Evolutionary conservation across 257 asterid species (phyloP).

Genomic region (Gentiana macrophylla): DNA sequence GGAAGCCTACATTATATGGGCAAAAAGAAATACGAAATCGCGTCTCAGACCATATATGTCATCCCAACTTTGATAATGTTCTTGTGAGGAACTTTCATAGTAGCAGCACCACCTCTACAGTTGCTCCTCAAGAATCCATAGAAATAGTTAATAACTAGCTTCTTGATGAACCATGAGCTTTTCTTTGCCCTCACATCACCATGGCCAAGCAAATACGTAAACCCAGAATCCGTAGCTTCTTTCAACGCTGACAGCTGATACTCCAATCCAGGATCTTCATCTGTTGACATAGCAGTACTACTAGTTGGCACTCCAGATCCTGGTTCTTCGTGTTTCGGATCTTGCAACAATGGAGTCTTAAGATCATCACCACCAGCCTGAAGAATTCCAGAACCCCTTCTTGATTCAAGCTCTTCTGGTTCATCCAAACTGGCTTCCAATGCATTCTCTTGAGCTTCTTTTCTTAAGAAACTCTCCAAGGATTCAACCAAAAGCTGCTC

Average conservation of each 20-base stretch:
- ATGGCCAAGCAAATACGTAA: conserved; percentile 76
- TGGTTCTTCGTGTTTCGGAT: conserved; percentile 17
- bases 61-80: conserved; percentile 67
- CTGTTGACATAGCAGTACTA: conserved; percentile 24
- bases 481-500: conserved; percentile 76
- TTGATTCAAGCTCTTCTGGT: conserved; percentile 32
- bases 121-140: conserved; percentile 81
- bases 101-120: conserved; percentile 93
- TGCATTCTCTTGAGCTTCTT: conserved; percentile 70
- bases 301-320: conserved; percentile 39
- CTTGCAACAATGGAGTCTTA: conserved; percentile 45
- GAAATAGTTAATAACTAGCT: conserved; percentile 66
- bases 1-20: too few species aligned
- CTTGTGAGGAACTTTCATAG: conserved; percentile 84
- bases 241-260: conserved; percentile 74
- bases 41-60: conserved; percentile 78
- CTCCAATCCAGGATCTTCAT: conserved; percentile 71
- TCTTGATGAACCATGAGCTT: conserved; percentile 69
- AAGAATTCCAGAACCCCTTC: conserved; percentile 26
- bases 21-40: too few species aligned
- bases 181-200: conserved; percentile 86
- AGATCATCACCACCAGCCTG: conserved; percentile 38
- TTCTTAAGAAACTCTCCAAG: conserved; percentile 63
- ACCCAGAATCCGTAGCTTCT: conserved; percentile 75
- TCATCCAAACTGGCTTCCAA: conserved; percentile 31